Percentiles rank a stretch among this genome's conserved stretches.
These are phyloP conservation scores for Alternaria dauci DNA, from an alignment of 2,329 filamentous ascomycete species.

Conservation along the genomic window DNA sequence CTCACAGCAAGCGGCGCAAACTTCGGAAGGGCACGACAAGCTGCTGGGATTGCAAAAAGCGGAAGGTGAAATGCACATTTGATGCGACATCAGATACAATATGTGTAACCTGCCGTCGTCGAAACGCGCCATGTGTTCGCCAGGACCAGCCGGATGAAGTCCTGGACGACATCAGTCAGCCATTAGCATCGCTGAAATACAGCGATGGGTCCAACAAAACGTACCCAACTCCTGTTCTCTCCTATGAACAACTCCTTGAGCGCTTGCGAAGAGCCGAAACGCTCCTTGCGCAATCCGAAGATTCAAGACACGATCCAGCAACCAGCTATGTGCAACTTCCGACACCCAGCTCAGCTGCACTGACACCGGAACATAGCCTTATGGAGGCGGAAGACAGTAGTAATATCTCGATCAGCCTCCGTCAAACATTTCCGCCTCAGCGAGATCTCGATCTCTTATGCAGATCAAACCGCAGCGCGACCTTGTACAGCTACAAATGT, in stretches of 20 bases:
- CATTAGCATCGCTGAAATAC: background rate
- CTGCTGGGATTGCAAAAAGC: constrained; percentile 36
- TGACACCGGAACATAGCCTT: background rate
- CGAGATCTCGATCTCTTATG: background rate
- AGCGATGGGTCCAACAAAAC: background rate
- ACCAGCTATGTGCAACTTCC: constrained; percentile 6
- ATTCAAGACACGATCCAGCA: background rate
- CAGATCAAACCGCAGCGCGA: background rate
- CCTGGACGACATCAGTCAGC: background rate
- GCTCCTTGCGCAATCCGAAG: background rate
- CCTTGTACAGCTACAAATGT: constrained; percentile 15
- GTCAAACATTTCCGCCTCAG: constrained; percentile 17
- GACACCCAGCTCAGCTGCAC: background rate
- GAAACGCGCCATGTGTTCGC: constrained; percentile 27
- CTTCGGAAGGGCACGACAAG: constrained; percentile 36
- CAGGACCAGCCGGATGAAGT: constrained; percentile 28
- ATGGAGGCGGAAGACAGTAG: constrained; percentile 4
- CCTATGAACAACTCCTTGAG: constrained; percentile 10
- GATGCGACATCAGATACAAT: constrained; percentile 8
- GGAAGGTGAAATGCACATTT: constrained; percentile 33
- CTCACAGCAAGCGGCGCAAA: constrained; percentile 24
- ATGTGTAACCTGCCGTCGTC: constrained; percentile 14
- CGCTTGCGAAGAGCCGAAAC: constrained; percentile 23
- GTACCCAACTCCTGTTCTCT: background rate
- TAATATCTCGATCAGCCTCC: constrained; percentile 13